Evolutionary conservation across 768 basidiomycete species (phyloP).

Genomic region (Amanita brunnescens): DNA sequence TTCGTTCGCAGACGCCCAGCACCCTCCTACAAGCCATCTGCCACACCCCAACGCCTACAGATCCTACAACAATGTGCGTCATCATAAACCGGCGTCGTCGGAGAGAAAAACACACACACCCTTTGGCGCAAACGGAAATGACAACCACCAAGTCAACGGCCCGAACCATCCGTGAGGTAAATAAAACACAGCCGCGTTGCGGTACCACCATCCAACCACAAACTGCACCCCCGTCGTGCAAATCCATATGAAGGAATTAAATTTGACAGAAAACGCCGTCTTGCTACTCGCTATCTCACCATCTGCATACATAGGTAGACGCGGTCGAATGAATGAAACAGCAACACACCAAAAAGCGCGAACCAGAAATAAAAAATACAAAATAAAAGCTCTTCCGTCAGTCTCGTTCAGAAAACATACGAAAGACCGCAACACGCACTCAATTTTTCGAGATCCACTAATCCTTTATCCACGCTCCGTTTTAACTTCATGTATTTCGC

Average conservation of each 20-base stretch:
- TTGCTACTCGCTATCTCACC: slow-evolving; percentile 51
- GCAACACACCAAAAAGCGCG: no score
- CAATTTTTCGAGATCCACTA: slow-evolving; percentile 84
- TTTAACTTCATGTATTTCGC: slow-evolving; percentile 96
- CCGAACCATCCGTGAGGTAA: slow-evolving; percentile 89
- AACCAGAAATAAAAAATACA: no score
- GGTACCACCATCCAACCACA: slow-evolving; percentile 84
- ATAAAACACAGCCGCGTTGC: slow-evolving; percentile 87
- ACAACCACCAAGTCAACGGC: slow-evolving; percentile 79
- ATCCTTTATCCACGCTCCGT: slow-evolving; percentile 84
- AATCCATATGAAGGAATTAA: slow-evolving; percentile 70
- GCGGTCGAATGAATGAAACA: no score
- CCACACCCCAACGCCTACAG: slow-evolving; percentile 91
- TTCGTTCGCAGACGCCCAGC: slow-evolving; percentile 66
- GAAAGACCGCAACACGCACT: slow-evolving; percentile 45
- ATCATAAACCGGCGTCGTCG: background rate
- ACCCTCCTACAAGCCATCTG: slow-evolving; percentile 89
- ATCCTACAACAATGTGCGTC: slow-evolving; percentile 40
- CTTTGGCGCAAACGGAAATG: slow-evolving; percentile 84
- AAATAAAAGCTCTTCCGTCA: background rate
- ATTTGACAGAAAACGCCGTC: slow-evolving; percentile 57
- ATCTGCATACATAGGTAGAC: slow-evolving; percentile 54
- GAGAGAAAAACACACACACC: slow-evolving; percentile 32
- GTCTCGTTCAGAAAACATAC: background rate
- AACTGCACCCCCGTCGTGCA: slow-evolving; percentile 85